Percentiles rank a stretch among this genome's conserved stretches.
Evolutionary conservation across 73 alveolate species (phyloP).

Genomic region (Breviolum minutum): DNA sequence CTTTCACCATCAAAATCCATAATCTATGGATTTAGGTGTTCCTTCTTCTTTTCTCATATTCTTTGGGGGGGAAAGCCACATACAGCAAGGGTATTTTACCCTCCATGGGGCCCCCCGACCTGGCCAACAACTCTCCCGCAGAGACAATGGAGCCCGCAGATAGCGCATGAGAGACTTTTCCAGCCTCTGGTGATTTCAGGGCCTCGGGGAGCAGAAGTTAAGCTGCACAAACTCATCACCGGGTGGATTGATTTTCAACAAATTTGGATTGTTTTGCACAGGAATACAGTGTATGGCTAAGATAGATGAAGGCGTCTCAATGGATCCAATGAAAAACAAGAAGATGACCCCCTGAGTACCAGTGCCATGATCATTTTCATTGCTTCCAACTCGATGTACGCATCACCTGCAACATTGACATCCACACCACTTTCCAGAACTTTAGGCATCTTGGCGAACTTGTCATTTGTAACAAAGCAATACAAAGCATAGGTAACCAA

Average conservation of each 20-base stretch:
- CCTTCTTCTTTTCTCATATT: neutral
- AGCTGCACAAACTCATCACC: neutral
- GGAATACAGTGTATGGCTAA: neutral
- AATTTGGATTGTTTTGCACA: neutral
- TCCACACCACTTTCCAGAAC: too few species aligned
- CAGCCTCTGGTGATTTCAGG: conserved; percentile 72
- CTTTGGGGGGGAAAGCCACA: neutral
- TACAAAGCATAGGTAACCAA: too few species aligned
- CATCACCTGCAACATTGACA: conserved; percentile 31
- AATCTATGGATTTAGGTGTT: too few species aligned
- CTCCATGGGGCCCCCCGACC: neutral
- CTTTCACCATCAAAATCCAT: too few species aligned
- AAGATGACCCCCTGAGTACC: neutral
- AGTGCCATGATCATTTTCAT: conserved; percentile 94
- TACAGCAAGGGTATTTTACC: neutral
- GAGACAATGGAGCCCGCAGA: conserved; percentile 78
- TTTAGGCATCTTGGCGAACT: too few species aligned
- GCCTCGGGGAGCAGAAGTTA: conserved; percentile 13
- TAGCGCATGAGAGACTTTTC: conserved; percentile 74
- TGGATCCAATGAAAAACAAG: neutral
- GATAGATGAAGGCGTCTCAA: neutral
- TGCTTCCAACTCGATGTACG: conserved; percentile 93
- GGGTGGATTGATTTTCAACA: neutral
- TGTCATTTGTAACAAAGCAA: too few species aligned
- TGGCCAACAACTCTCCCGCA: conserved; percentile 75